Base-by-base conservation (phyloP, 371 early-diverging fungal genomes). In the Rhizopus stolonifer region DNA sequence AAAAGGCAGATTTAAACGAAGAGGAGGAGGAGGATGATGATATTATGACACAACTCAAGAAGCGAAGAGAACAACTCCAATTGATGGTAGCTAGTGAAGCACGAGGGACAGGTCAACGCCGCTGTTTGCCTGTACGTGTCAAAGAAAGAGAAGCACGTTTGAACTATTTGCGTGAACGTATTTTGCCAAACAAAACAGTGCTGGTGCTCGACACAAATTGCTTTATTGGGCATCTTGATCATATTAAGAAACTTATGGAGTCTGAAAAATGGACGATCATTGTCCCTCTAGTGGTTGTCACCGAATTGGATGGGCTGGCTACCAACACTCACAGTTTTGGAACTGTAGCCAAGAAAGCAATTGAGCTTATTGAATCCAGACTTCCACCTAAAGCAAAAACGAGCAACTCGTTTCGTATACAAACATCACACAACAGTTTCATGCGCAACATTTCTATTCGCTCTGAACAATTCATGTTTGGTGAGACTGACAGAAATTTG, bases 171-270 rank as follows among this genome's bases (percentile, higher is more conserved):
- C 51, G 62, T 25, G 64, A 65, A 39, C 53, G 63, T 15, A 65
- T 77, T 11, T 61, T 80, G 15, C 72, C 76, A 6, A 80, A 80
- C 7, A 71, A 81, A 31, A 83, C 86, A 14, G 67, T 63, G 0
- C 54, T 86, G 33, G 78, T 86, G 4, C 61, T 86, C n/a, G 86
- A 86, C 52, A 86, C 86, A 13, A 86, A 86, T 59, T 86, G 84
- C 34, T 69, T 86, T 46, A 79, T 86, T 39, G 81, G 81, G 8
- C 82, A 86, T 52, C 60, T 84, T 52, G 78, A 77, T 6, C 55
- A 61, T 33, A 68, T 86, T 17, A 74, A 72, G 39, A 72, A 72
- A n/a, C 33, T 86, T 4, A 70, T 85, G 44, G 32, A 59, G n/a
- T 64, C 68, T 15, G 70, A 72, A 49, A 74, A 76, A 54, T 86